Conservation (phyloP, 2,329 filamentous ascomycete genomes). For the Dothidotthia symphoricarpi region DNA sequence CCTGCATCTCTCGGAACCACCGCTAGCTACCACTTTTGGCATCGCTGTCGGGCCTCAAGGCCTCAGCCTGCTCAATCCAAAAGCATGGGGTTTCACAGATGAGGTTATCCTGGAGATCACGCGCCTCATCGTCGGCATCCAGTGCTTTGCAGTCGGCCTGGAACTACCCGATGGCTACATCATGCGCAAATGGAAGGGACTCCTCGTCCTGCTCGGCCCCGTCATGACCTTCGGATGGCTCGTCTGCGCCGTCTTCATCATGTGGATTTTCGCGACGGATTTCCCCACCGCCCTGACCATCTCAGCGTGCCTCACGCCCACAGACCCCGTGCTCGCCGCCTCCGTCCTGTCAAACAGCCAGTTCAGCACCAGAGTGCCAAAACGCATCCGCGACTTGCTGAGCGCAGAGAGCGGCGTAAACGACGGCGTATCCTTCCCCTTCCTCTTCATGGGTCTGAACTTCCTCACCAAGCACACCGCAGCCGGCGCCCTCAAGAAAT, state of each 20-base stretch:
- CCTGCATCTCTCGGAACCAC: conserved; percentile 51
- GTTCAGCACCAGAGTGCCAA: conserved; percentile 54
- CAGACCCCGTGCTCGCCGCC: conserved; percentile 57
- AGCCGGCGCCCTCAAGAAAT: conserved; percentile 49
- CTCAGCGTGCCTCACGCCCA: conserved; percentile 56
- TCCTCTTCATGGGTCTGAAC: conserved; percentile 55
- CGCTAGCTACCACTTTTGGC: conserved; percentile 48
- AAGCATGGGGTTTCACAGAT: conserved; percentile 46
- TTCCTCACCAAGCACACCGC: conserved; percentile 43
- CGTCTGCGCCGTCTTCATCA: conserved; percentile 49
- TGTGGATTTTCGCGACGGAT: conserved; percentile 48
- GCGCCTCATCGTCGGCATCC: conserved; percentile 48
- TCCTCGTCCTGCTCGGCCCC: conserved; percentile 51
- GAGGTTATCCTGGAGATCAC: conserved; percentile 44
- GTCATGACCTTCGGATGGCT: conserved; percentile 54
- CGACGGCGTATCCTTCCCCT: conserved; percentile 57
- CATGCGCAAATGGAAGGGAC: conserved; percentile 52
- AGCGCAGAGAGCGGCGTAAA: conserved; percentile 57
- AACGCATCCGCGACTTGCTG: conserved; percentile 52
- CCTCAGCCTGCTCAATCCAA: conserved; percentile 42
- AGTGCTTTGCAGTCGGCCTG: conserved; percentile 41
- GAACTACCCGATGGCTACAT: conserved; percentile 49
- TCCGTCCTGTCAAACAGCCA: conserved; percentile 54
- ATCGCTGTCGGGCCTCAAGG: conserved; percentile 47
- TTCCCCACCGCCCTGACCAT: conserved; percentile 51